Base-by-base conservation (phyloP, 2,329 filamentous ascomycete genomes). In the Apiospora phragmitis region DNA sequence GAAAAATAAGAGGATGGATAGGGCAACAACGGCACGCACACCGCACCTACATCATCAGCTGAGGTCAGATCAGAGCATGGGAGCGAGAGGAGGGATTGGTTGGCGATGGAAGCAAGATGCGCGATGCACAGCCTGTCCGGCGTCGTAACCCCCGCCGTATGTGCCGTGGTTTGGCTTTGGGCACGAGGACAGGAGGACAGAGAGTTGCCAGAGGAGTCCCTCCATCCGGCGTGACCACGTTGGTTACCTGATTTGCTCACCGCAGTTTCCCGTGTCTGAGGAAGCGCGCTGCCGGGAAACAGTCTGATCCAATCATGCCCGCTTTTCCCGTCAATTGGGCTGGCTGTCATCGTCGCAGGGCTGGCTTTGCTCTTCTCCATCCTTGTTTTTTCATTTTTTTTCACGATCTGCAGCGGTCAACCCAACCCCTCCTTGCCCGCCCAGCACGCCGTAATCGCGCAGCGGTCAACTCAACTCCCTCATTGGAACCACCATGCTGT, bases 221-320 rank as follows among this genome's bases (percentile, higher is more conserved):
- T 32, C 32, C 16, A 21, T 32, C 32, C 26, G 51, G 29, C 51
- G 18, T 21, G 26, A 21, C 51, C 49, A 21, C 26, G 29, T 32
- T 38, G 55, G 32, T 62, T 38, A 35, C 55, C 55, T 35, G 29
- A 24, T 62, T 62, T n/a, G 32, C 55, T 62, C 55, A 62, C 55
- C 55, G 55, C 55, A 62, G 55, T 62, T 62, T 62, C 29, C 16
- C 9, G 16, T 62, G 55, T 62, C 55, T 62, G 55, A 62, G 55
- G 55, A 62, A 62, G 55, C 55, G 55, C 55, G 32, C 55, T n/a
- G 29, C 11, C 21, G 12, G 32, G 32, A 14, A 38, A 6, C 6
- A 29, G 18, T 3, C 11, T 9, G 4, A 16, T 35, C 51, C 51
- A 59, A 59, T 59, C 51, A 59, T 21, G 51, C 21, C 26, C 51